phyloP scores from a whole-genome alignment of 2,329 filamentous ascomycete genomes.

The Exophiala lecanii-corni region DNA sequence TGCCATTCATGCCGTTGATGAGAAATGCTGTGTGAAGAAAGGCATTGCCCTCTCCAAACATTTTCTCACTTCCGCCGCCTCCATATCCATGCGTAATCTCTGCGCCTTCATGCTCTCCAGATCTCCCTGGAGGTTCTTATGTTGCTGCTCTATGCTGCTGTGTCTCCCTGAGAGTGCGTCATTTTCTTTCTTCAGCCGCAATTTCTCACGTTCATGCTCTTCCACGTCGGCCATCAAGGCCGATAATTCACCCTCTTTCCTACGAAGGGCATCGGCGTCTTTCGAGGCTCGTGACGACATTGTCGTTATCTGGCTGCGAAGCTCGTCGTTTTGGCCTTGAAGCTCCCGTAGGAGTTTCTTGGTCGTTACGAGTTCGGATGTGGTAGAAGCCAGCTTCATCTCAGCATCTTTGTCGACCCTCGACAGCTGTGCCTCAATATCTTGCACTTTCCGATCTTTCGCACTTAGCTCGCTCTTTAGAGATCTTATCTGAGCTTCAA shows the following conservation, averaged over 20 bases:
- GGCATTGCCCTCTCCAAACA: slow-evolving; percentile 83
- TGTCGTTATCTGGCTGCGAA: slow-evolving; percentile 79
- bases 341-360: slow-evolving; percentile 73
- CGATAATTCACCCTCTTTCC: slow-evolving; percentile 88
- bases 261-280: slow-evolving; percentile 87
- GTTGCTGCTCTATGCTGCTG: slow-evolving; percentile 67
- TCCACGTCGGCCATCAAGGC: slow-evolving; percentile 80
- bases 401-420: slow-evolving; percentile 86
- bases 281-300: slow-evolving; percentile 88
- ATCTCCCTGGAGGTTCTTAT: slow-evolving; percentile 83
- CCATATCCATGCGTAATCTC: slow-evolving; percentile 76
- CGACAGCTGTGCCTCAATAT: slow-evolving; percentile 78
- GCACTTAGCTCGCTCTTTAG: slow-evolving; percentile 82
- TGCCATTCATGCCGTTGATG: too few relatives aligned
- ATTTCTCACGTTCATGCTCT: slow-evolving; percentile 75
- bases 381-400: slow-evolving; percentile 70
- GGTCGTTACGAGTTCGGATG: slow-evolving; percentile 71
- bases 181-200: slow-evolving; percentile 73
- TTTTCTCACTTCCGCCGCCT: slow-evolving; percentile 81
- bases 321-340: slow-evolving; percentile 70
- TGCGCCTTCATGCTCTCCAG: slow-evolving; percentile 81
- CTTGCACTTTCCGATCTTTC: slow-evolving; percentile 84
- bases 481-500: slow-evolving; percentile 68
- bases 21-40: slow-evolving; percentile 25
- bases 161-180: slow-evolving; percentile 67